phyloP scores from a whole-genome alignment of 768 basidiomycete genomes.

The Auriculariales sp. region DNA sequence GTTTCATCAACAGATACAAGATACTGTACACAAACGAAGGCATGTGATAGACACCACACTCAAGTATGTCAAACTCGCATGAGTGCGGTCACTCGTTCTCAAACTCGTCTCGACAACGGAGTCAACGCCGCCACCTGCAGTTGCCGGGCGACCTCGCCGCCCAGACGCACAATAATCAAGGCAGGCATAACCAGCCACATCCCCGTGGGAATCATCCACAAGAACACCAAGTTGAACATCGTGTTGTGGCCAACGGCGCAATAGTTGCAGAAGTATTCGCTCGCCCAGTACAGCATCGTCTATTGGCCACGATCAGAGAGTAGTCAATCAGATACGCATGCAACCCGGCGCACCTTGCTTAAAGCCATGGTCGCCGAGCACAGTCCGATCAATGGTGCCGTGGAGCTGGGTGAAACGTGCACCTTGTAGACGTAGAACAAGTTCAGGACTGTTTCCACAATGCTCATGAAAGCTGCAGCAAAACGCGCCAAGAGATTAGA shows the following conservation, averaged over 20 bases:
- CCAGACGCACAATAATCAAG: slow-evolving; percentile 42
- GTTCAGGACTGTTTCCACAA: slow-evolving; percentile 64
- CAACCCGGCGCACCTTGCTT: slow-evolving; percentile 35
- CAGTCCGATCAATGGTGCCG: slow-evolving; percentile 65
- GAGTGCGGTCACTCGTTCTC: too few species aligned
- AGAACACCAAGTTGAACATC: slow-evolving; percentile 30
- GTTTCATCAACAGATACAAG: too few species aligned
- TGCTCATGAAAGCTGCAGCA: slow-evolving; percentile 67
- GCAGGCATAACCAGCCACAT: slow-evolving; percentile 63
- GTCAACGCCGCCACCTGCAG: too few species aligned
- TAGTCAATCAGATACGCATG: background rate
- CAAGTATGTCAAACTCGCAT: too few species aligned
- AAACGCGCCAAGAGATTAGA: too few species aligned
- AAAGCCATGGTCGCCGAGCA: slow-evolving; percentile 62
- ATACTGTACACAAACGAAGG: too few species aligned
- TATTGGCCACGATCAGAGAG: background rate
- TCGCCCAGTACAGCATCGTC: slow-evolving; percentile 67
- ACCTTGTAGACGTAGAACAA: slow-evolving; percentile 62
- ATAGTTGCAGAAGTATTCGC: slow-evolving; percentile 65
- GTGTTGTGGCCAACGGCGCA: slow-evolving; percentile 69
- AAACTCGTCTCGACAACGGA: too few species aligned
- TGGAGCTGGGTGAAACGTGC: slow-evolving; percentile 42
- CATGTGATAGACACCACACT: too few species aligned
- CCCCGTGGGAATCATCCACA: slow-evolving; percentile 70
- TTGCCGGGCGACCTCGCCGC: slow-evolving; percentile 40